Base-by-base conservation (phyloP, 164 flowering plant species). In the Liquidambar formosana region DNA sequence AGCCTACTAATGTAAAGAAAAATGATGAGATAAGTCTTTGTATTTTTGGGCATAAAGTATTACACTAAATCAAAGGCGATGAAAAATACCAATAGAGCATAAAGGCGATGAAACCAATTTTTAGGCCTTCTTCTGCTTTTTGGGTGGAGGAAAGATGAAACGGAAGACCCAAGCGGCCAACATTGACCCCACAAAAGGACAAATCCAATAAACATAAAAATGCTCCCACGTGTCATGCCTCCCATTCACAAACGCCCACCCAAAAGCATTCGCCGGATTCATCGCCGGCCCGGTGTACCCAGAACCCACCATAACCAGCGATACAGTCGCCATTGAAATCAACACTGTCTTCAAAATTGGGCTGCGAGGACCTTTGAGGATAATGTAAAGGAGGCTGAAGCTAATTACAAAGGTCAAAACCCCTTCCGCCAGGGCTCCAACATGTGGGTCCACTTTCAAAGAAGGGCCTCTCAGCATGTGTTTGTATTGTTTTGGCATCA, bases 201-300 rank as follows among this genome's bases (percentile, higher is more conserved):
- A 25, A 28, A 77, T 63, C 83, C 83, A 80, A 54, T 70, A 80
- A 11, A 80, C 83, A 62, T 71, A 77, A 33, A 67, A 77, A 14
- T 68, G 73, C 18, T 80, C 76, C 80, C 83, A 77, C 9, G 76
- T 53, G 46, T 74, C 69, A 63, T 80, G 80, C 68, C 74, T 19
- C 18, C 68, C 61, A 49, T 74, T 65, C 15, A 69, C 57, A 52
- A 59, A 80, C 1, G 83, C 83, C 80, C 83, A 79, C 6, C 75
- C 79, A 65, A 63, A 76, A 0, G 82, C 79, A 67, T 68, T 72
- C 11, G 78, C 76, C 8, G 81, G 80, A 45, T 73, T 69, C 74
- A 65, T 47, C 28, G 70, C 22, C 61, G 64, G 79, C 66, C 77
- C 77, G 0, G 77, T 68, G 41, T 48, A 74, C 2, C 68, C 62